Base-by-base conservation (phyloP, 163 green algal species). In the Picocystis sp. region DNA sequence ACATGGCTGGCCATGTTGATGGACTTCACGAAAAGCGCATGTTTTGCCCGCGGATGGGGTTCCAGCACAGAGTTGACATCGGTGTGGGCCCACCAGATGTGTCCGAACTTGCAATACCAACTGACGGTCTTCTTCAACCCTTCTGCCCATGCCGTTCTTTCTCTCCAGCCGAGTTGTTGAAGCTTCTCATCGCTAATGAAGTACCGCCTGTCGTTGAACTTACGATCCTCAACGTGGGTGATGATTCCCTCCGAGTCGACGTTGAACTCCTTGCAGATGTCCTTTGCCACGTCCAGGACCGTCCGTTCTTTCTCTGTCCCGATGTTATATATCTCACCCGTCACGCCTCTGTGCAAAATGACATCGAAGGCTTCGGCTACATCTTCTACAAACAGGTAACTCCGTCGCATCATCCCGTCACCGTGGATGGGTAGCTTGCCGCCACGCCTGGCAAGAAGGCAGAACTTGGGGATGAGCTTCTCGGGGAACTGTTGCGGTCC, bases 291-390 rank as follows among this genome's bases (percentile, higher is more conserved):
- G 34, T 93, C 78, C 35, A 83, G 49, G 47, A 97, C 87, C 8
- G 69, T 85, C 34, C 85, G 75, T 74, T 98, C 84, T 52, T 77
- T 75, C 25, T 92, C 73, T 0, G 82, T 94, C 24, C 90, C 88
- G 38, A 97, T 92, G 80, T 98, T 96, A 78, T 99, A 99, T 2
- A 83, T 66, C 60, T 92, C 71, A 1, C 87, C 84, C 3, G 50
- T 24, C 11, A n/a, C 24, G 14, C 53, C 53, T 15, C 19, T 75
- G 66, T 87, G 82, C 53, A 95, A 66, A 33, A 94, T 69, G 12
- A 69, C 52, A 53, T 92, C 82, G 67, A 91, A 96, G 0, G 87
- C 88, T 23, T 79, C 74, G 2, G 82, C 89, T 22, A 97, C 90
- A 57, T 99, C 90, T 38, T 90, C 79, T 3, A 94, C 81, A 63